Evolutionary conservation across 179 eudicot species (phyloP), one percentile per base, ranked within the genome.

Genomic region (Silene vulgaris): DNA sequence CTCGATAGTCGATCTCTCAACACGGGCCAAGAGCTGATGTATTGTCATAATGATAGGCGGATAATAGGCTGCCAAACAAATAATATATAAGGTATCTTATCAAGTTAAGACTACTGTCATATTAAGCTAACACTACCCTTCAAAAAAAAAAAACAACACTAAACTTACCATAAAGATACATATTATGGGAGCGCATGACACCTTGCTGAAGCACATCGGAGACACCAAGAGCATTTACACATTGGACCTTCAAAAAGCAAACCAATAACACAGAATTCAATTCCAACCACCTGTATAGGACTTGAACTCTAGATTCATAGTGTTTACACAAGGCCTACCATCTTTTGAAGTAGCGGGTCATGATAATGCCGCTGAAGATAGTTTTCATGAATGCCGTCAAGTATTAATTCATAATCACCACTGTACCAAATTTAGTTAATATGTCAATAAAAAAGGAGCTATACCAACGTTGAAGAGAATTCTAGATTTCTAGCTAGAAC

Each of bases 321-420:
- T 17, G 78, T 37, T 29, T 20, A 62, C 69, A 80, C 28, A 82
- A 74, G 71, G 81, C 90, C 77, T 84, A 93, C 99, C 78, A 97
- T 96, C 82, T 91, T 96, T 82, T 78, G 85, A 93, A 96, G 86
- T 84, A 90, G 26, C 65, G 99, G 99, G 78, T 96, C 99, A 83
- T 87, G 91, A 89, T 89, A 91, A 79, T 76, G 87, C 48, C 87
- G 87, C 80, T 87, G 92, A 83, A 96, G 79, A 59, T 91, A 86
- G 79, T 96, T 96, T 81, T 93, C 99, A 79, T 96, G 89, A 75
- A 96, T 84, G 72, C 99, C 99, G 72, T 96, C 98, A 63, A 84
- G 82, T 73, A 96, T 82, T 80, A 89, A 77, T 75, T 96, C 99
- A 78, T 85, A 89, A 82, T 93, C 97, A 30, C 97, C 94, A 40